These are phyloP conservation scores for Xylaria digitata DNA, from an alignment of 2,329 filamentous ascomycete species.

Conservation along the genomic window DNA sequence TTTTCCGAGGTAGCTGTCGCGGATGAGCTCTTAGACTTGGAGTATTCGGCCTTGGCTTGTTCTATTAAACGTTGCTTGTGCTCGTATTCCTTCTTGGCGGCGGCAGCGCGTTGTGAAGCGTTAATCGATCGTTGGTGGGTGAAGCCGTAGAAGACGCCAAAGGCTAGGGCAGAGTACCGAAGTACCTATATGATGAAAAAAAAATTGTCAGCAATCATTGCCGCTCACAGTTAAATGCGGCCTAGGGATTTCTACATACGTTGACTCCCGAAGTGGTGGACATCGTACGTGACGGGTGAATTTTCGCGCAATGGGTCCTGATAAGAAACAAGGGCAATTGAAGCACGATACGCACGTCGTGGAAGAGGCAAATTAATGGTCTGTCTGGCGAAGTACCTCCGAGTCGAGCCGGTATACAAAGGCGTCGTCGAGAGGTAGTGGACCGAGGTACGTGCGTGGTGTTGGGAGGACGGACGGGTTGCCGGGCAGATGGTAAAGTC, in stretches of 20 bases:
- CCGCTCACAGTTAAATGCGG: not conserved
- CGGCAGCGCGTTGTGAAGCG: constrained; percentile 74
- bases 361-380: constrained; percentile 54
- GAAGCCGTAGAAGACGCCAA: constrained; percentile 95
- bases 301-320: constrained; percentile 55
- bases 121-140: constrained; percentile 89
- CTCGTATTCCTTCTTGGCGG: constrained; percentile 84
- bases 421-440: constrained; percentile 31
- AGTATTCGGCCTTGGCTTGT: constrained; percentile 91
- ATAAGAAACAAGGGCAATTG: constrained; percentile 35
- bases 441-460: constrained; percentile 45
- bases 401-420: constrained; percentile 43
- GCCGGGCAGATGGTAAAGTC: constrained; percentile 39
- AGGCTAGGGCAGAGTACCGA: constrained; percentile 92
- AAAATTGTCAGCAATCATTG: constrained; percentile 18
- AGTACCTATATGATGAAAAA: constrained; percentile 75
- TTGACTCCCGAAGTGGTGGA: constrained; percentile 75
- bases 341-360: constrained; percentile 13
- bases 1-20: constrained; percentile 47
- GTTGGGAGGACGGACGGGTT: constrained; percentile 39
- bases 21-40: constrained; percentile 74
- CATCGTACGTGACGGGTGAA: constrained; percentile 59
- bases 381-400: constrained; percentile 45
- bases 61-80: constrained; percentile 92
- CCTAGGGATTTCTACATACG: constrained; percentile 58